phyloP scores from a whole-genome alignment of 148 eudicot genomes.

The Persicaria tinctoria region DNA sequence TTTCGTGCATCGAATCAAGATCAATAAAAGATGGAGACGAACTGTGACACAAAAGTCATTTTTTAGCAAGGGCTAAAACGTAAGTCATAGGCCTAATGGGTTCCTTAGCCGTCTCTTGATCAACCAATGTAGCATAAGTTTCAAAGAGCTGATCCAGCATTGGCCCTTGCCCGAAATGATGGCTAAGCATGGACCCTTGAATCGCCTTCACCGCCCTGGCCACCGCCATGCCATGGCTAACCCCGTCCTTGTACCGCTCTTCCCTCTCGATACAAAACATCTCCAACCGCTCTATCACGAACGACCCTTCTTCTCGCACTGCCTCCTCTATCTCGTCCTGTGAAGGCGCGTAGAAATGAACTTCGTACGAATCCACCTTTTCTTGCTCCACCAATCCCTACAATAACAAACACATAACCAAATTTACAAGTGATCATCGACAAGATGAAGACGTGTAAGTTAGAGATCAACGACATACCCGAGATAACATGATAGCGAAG shows the following conservation, averaged over 20 bases:
- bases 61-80: constrained; percentile 40
- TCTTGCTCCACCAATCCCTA: constrained; percentile 57
- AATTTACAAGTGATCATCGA: not conserved
- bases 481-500: constrained; percentile 34
- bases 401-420: not conserved
- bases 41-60: not conserved
- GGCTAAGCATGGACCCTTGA: constrained; percentile 65
- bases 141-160: constrained; percentile 57
- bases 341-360: constrained; percentile 82
- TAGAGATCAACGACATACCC: constrained; percentile 28
- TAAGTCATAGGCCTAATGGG: constrained; percentile 51
- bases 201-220: constrained; percentile 74
- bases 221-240: constrained; percentile 45
- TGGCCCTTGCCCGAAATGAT: constrained; percentile 65
- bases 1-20: not conserved
- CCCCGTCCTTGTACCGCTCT: not conserved
- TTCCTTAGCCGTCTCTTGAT: constrained; percentile 48
- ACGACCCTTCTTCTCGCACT: constrained; percentile 60
- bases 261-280: constrained; percentile 43
- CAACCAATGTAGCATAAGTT: constrained; percentile 45
- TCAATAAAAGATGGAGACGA: not conserved
- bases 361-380: constrained; percentile 62
- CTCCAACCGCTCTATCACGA: constrained; percentile 40
- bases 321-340: constrained; percentile 60
- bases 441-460: too few species aligned